Base-by-base conservation (phyloP, 768 basidiomycete genomes). In the Sarcodon aspratus region DNA sequence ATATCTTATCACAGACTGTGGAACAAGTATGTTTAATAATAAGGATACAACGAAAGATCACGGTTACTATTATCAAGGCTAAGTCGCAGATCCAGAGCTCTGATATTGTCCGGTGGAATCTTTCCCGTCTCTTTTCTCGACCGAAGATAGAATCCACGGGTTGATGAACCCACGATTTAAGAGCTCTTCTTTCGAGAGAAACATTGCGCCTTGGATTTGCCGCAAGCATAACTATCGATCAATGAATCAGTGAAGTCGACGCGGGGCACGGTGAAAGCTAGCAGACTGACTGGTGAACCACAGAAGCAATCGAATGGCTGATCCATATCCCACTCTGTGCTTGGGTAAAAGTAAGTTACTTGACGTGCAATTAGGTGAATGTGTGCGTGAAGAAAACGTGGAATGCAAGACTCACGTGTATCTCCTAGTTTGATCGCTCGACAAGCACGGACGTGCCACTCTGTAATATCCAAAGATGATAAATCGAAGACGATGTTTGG, bases 271-370 rank as follows among this genome's bases (percentile, higher is more conserved):
- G 37, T 13, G 12, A 13, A 6, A 38, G 18, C 18, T 3, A 18
- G 37, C 37, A 13, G 21, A 40, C 67, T 46, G 54, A 74, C 74
- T 46, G 56, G 47, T 2, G 69, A 58, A 12, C 66, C 68, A 60
- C 82, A 82, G 36, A 61, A 50, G 59, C 80, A 82, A 10, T 66
- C 61, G 58, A 83, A 83, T 0, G 74, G 69, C 56, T 78, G 77
- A 15, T 70, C 77, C 79, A 82, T 81, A 43, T 77, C 71, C 80
- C 80, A 83, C 57, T 83, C 80, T 12, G 78, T 82, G 55, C 72
- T 75, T 13, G 80, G 81, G 59, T 82, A 82, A 58, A 81, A 82
- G 57, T 74, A 81, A 2, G 74, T 76, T 48, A 81, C 67, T 63
- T 59, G 33, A 21, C 13, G 44, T 21, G 47, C 43, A 32, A n/a